Percentiles rank a stretch among this genome's conserved stretches.
phyloP scores from a whole-genome alignment of 179 eudicot genomes.

The Beta macrorhiza region DNA sequence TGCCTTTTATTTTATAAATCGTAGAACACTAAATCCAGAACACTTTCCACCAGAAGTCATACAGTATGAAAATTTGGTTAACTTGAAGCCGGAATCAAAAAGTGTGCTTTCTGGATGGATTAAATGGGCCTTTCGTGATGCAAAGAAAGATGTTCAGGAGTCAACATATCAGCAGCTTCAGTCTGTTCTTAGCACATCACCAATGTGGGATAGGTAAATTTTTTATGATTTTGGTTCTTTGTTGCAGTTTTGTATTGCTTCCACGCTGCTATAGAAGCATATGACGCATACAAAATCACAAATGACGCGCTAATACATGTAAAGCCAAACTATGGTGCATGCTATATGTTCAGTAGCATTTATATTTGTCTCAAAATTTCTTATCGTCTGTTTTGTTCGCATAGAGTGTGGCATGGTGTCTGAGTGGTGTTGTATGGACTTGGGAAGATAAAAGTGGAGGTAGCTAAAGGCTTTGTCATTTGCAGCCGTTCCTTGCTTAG shows the following conservation, averaged over 20 bases:
- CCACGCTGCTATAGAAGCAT: background rate
- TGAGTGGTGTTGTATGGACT: background rate
- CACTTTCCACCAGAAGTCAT: conserved; percentile 68
- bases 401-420: background rate
- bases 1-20: conserved; percentile 6
- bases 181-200: conserved; percentile 68
- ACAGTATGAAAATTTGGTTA: conserved; percentile 69
- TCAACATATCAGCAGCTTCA: conserved; percentile 60
- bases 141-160: conserved; percentile 75
- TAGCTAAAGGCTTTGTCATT: background rate
- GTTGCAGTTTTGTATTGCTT: background rate
- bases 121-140: conserved; percentile 55
- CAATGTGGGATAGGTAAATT: conserved; percentile 85
- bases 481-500: background rate
- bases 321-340: background rate
- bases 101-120: conserved; percentile 67
- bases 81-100: conserved; percentile 56
- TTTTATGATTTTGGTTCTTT: background rate
- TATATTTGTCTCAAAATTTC: background rate
- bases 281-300: background rate
- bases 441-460: too few relatives aligned
- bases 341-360: background rate
- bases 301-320: background rate
- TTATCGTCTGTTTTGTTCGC: background rate
- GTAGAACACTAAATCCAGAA: conserved; percentile 51